phyloP scores from a whole-genome alignment of 2,329 filamentous ascomycete species.

The Periconia sp. region DNA sequence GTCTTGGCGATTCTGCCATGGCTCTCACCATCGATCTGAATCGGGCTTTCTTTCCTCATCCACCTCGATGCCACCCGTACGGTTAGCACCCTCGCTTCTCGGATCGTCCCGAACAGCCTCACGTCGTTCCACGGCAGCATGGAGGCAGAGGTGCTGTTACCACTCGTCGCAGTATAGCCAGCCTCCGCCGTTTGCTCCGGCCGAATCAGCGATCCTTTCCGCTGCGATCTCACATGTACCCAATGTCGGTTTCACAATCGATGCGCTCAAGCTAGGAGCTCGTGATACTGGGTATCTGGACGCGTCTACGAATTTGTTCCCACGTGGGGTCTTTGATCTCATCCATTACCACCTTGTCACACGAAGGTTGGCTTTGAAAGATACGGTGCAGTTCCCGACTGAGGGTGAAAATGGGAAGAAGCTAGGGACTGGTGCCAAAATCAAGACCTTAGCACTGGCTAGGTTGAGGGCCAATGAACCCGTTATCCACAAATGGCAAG shows the following conservation, averaged over 20 bases:
- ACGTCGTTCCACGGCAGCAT: conserved; percentile 12
- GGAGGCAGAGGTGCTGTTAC: conserved; percentile 27
- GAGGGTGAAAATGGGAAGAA: conserved; percentile 34
- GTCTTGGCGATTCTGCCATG: conserved; percentile 23
- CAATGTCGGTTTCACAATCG: conserved; percentile 75
- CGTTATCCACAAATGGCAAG: conserved; percentile 79
- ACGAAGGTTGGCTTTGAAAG: conserved; percentile 62
- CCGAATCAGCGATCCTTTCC: conserved; percentile 76
- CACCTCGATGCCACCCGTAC: conserved; percentile 32
- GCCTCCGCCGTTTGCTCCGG: conserved; percentile 64
- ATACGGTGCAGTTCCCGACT: conserved; percentile 48
- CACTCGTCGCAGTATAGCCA: conserved; percentile 41
- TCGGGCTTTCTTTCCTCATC: conserved; percentile 6
- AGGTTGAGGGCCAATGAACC: conserved; percentile 73
- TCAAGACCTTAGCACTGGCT: conserved; percentile 73
- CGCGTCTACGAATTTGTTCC: conserved; percentile 80
- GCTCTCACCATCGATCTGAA: conserved; percentile 17
- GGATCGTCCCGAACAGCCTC: conserved; percentile 26
- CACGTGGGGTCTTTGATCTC: conserved; percentile 77
- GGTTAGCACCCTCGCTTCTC: conserved; percentile 25
- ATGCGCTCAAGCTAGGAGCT: conserved; percentile 74
- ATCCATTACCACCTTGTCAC: conserved; percentile 75
- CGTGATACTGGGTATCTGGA: conserved; percentile 84
- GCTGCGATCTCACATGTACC: conserved; percentile 81
- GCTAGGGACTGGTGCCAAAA: conserved; percentile 61